These are phyloP conservation scores for Cryptococcus amylolentus DNA, from an alignment of 1,284 basidiomycete genomes.

Conservation along the genomic window DNA sequence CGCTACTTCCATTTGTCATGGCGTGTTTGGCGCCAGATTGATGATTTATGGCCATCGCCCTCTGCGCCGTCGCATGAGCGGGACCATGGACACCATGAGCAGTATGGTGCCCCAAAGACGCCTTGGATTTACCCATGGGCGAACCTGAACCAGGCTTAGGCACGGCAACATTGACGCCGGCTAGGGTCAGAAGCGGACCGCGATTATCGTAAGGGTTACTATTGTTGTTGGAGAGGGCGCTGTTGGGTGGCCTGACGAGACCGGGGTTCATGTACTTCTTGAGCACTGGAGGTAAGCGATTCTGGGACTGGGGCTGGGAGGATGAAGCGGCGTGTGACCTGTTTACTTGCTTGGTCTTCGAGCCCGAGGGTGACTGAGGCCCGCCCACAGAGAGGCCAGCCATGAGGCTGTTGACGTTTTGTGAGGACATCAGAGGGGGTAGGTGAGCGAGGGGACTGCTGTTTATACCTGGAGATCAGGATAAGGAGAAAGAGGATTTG, in stretches of 20 bases:
- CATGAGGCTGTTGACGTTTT: slow-evolving; percentile 23
- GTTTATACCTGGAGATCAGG: background rate
- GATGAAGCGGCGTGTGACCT: slow-evolving; percentile 1
- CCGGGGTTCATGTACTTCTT: slow-evolving; percentile 50
- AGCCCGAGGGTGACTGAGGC: slow-evolving; percentile 8
- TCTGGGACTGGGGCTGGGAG: slow-evolving; percentile 5
- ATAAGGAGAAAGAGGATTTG: background rate
- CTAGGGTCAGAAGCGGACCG: slow-evolving; percentile 42
- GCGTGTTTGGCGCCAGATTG: slow-evolving; percentile 17
- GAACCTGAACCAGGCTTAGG: slow-evolving; percentile 10
- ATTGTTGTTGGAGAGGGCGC: slow-evolving; percentile 26
- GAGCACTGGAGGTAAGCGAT: slow-evolving; percentile 45
- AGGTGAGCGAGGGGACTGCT: background rate
- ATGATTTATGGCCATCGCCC: slow-evolving; percentile 28
- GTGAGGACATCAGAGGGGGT: slow-evolving; percentile 20
- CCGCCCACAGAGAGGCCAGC: slow-evolving; percentile 21
- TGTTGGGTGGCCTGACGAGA: slow-evolving; percentile 40
- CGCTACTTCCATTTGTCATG: slow-evolving; percentile 2
- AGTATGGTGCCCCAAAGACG: slow-evolving; percentile 28
- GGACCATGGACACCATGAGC: slow-evolving; percentile 49
- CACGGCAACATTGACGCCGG: slow-evolving; percentile 36
- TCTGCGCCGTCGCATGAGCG: slow-evolving; percentile 40
- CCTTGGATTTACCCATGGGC: slow-evolving; percentile 19
- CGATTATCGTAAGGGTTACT: slow-evolving; percentile 10
- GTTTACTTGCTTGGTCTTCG: slow-evolving; percentile 4